phyloP scores from a whole-genome alignment of 108 stramenopile genomes.

The Epithemia pelagica region DNA sequence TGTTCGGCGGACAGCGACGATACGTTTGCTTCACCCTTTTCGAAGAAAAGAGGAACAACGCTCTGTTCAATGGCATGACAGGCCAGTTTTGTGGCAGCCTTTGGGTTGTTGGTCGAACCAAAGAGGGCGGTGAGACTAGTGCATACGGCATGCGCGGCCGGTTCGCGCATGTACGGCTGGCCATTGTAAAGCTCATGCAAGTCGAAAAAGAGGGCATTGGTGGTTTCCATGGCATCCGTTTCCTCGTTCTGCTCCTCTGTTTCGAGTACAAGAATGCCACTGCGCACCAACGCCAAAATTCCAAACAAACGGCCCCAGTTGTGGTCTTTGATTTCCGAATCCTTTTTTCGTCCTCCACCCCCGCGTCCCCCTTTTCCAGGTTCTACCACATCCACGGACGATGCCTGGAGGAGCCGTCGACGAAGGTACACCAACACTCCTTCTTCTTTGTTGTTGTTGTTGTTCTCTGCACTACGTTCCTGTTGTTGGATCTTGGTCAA shows the following conservation, averaged over 20 bases:
- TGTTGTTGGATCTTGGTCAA: conserved; percentile 29
- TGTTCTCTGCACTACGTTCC: conserved; percentile 16
- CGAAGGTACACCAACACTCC: conserved; percentile 41
- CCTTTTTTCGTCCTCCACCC: conserved; percentile 50
- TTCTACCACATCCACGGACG: conserved; percentile 17
- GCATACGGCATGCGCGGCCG: conserved; percentile 65
- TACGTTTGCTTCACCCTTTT: neutral
- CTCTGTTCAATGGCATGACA: conserved; percentile 32
- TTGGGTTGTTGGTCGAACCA: neutral
- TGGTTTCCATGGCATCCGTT: conserved; percentile 20
- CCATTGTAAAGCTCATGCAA: conserved; percentile 68
- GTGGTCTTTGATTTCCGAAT: conserved; percentile 75
- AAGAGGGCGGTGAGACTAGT: conserved; percentile 38
- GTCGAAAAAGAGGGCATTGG: conserved; percentile 33
- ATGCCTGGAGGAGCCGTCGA: conserved; percentile 37
- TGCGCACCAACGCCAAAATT: conserved; percentile 59
- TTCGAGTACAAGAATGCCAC: conserved; percentile 42
- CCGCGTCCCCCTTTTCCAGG: neutral
- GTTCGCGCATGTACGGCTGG: conserved; percentile 79
- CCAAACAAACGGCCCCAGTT: conserved; percentile 81
- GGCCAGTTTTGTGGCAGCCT: conserved; percentile 6
- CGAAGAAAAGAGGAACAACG: conserved; percentile 42
- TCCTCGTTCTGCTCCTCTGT: conserved; percentile 6
- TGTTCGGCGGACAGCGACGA: conserved; percentile 13
- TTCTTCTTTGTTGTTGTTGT: neutral